These are phyloP conservation scores for Boletus rufocinnamomeus DNA, from an alignment of 768 basidiomycete species.

Conservation along the genomic window DNA sequence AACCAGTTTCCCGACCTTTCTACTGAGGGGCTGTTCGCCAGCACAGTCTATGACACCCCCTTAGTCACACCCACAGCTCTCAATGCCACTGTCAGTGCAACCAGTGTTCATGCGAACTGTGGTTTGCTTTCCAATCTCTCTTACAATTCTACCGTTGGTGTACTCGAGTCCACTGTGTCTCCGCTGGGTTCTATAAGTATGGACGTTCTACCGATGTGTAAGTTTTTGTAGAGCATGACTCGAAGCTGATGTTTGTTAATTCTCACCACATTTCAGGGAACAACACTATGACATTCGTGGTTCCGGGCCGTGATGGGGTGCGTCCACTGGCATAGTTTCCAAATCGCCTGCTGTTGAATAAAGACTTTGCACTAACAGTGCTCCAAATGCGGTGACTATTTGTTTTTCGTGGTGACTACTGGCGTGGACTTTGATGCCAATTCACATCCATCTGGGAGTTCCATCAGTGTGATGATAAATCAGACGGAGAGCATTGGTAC, in stretches of 20 bases:
- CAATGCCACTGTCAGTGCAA: too few species aligned
- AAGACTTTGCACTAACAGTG: neutral
- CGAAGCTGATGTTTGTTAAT: neutral
- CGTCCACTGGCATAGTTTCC: neutral
- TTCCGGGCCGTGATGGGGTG: neutral
- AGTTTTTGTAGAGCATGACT: neutral
- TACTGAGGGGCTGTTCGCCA: too few species aligned
- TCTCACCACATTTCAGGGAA: neutral
- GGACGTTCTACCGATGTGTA: neutral
- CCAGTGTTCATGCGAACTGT: too few species aligned
- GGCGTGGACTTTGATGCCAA: neutral
- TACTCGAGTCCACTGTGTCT: neutral
- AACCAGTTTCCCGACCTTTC: too few species aligned
- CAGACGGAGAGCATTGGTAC: too few species aligned
- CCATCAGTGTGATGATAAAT: neutral
- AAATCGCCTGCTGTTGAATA: neutral
- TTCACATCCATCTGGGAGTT: neutral
- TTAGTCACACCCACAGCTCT: too few species aligned
- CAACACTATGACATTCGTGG: neutral
- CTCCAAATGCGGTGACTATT: neutral
- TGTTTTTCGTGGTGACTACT: neutral
- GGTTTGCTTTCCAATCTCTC: neutral
- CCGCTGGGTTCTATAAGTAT: neutral
- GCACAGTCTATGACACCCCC: too few species aligned
- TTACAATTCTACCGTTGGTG: neutral